Percentiles rank a stretch among this genome's conserved stretches.
phyloP scores from a whole-genome alignment of 257 asterid genomes.

The Ilex asprella region DNA sequence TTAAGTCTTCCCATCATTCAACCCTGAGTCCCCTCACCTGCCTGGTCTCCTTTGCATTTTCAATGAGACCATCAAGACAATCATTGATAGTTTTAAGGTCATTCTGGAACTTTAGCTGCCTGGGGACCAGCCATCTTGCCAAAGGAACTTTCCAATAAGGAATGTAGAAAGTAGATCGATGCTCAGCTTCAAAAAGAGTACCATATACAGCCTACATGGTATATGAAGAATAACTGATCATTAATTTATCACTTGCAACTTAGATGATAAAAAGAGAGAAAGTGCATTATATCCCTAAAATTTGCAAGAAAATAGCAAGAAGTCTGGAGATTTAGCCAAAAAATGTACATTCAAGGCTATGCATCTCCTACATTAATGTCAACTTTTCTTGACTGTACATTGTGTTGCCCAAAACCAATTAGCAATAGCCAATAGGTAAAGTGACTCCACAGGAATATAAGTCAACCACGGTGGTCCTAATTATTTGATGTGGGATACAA shows the following conservation, averaged over 20 bases:
- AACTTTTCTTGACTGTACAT: too few species aligned
- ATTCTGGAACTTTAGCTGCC: constrained; percentile 78
- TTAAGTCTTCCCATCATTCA: neutral
- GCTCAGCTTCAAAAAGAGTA: constrained; percentile 97
- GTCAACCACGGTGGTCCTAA: too few species aligned
- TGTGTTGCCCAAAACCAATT: too few species aligned
- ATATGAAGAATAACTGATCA: neutral
- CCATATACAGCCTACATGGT: constrained; percentile 85
- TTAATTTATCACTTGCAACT: neutral
- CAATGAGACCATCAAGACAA: constrained; percentile 82
- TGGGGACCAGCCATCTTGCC: constrained; percentile 85
- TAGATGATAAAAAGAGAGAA: constrained; percentile 1
- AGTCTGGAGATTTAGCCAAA: neutral
- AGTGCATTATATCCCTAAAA: neutral
- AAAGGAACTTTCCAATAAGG: constrained; percentile 95
- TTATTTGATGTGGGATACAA: too few species aligned
- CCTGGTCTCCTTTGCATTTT: constrained; percentile 87
- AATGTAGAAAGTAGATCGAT: constrained; percentile 90
- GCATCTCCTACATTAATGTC: too few species aligned
- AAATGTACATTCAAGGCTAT: too few species aligned
- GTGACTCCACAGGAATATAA: too few species aligned
- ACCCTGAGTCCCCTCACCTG: constrained; percentile 49
- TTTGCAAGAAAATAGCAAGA: neutral
- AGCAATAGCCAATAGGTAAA: too few species aligned
- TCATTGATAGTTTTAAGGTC: constrained; percentile 88